A percentile compares a stretch with the other conserved stretches of the same genome.
These are phyloP conservation scores for Hemileccinum impolitum DNA, from an alignment of 768 basidiomycete genomes.

Conservation along the genomic window DNA sequence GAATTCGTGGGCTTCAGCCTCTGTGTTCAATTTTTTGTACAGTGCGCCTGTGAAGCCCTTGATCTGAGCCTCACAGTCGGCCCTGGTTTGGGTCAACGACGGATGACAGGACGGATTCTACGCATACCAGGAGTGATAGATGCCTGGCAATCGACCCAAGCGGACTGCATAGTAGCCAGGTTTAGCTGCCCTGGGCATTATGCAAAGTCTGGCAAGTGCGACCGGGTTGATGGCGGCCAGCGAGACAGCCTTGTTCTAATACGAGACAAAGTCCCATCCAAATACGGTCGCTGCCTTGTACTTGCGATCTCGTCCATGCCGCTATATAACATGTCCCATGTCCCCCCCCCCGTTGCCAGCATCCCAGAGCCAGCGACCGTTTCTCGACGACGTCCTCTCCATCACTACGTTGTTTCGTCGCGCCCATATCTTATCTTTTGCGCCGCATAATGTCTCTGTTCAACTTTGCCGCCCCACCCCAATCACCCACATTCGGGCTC, in stretches of 20 bases:
- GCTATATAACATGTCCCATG: conserved; percentile 28
- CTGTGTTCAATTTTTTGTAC: conserved; percentile 65
- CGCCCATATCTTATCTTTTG: conserved; percentile 3
- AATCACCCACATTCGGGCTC: conserved; percentile 57
- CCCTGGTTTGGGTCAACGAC: conserved; percentile 43
- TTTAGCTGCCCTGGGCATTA: conserved; percentile 41
- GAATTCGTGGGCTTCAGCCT: conserved; percentile 58
- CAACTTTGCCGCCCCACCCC: conserved; percentile 39
- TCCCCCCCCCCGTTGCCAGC: conserved; percentile 3
- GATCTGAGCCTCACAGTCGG: conserved; percentile 66
- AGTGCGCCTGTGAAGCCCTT: conserved; percentile 58
- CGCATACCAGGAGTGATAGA: conserved; percentile 68
- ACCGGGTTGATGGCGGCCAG: neutral
- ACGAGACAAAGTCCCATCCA: conserved; percentile 18
- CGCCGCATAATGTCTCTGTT: conserved; percentile 41
- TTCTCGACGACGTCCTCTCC: conserved; percentile 7
- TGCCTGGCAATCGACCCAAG: conserved; percentile 58
- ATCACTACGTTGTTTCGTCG: conserved; percentile 9
- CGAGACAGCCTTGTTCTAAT: conserved; percentile 22
- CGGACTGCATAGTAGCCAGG: conserved; percentile 71
- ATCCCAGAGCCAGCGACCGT: conserved; percentile 8
- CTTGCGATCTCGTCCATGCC: conserved; percentile 7
- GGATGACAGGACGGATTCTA: conserved; percentile 29
- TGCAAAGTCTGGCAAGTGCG: neutral
- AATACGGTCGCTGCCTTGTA: conserved; percentile 27